phyloP scores from a whole-genome alignment of 192 early-diverging fungal genomes.

The Diversispora eburnea region DNA sequence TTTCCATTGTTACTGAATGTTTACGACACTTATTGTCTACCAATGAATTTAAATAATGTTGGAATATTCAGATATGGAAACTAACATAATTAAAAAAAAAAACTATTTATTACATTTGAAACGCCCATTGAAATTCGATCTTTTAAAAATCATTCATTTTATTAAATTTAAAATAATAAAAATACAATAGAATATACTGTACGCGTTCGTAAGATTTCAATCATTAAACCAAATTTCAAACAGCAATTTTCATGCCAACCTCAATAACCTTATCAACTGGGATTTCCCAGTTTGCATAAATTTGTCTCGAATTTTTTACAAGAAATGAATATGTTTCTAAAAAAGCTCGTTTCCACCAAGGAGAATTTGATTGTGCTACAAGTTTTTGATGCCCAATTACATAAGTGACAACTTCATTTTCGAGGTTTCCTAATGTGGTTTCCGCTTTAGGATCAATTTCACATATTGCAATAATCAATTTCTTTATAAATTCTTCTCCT shows the following conservation, averaged over 20 bases:
- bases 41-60: no score
- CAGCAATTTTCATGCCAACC: conserved; percentile 15
- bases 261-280: conserved; percentile 11
- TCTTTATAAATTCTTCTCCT: conserved; percentile 13
- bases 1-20: no score
- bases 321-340: not conserved
- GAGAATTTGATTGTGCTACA: not conserved
- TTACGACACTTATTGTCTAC: no score
- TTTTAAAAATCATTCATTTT: no score
- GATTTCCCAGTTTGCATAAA: conserved; percentile 17
- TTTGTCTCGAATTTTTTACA: conserved; percentile 11
- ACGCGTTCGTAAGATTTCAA: no score
- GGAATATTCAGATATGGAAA: no score
- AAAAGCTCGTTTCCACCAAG: not conserved
- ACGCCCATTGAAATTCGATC: no score
- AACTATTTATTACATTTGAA: no score
- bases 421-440: no score
- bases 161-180: no score
- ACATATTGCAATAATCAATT: not conserved
- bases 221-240: conserved; percentile 7
- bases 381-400: not conserved
- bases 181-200: no score
- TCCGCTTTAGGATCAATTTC: not conserved
- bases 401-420: conserved; percentile 9
- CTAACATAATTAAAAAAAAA: no score